Conservation (phyloP, 805 yeast genomes). For the Candida silvicultrix region DNA sequence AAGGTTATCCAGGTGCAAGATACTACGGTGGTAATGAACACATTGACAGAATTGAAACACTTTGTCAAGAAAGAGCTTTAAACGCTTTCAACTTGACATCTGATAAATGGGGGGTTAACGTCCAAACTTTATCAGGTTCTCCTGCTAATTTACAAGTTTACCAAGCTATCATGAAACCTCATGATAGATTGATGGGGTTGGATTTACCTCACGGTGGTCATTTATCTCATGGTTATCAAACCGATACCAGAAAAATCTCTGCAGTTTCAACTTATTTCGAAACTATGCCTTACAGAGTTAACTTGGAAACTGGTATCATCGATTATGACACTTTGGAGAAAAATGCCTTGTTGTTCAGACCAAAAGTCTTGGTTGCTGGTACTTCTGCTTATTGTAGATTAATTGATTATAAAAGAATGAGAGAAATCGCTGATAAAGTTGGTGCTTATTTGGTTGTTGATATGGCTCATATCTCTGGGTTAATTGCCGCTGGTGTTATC, state of each 20-base stretch:
- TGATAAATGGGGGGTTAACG: slow-evolving; percentile 95
- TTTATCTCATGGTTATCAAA: slow-evolving; percentile 96
- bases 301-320: slow-evolving; percentile 86
- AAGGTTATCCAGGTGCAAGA: slow-evolving; percentile 98
- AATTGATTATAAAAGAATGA: slow-evolving; percentile 95
- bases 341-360: slow-evolving; percentile 88
- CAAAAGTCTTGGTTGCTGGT: slow-evolving; percentile 95
- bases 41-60: slow-evolving; percentile 86
- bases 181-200: slow-evolving; percentile 96
- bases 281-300: slow-evolving; percentile 97
- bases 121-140: slow-evolving; percentile 93
- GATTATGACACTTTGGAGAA: slow-evolving; percentile 94
- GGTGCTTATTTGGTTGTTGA: slow-evolving; percentile 95
- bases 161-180: slow-evolving; percentile 91
- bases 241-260: slow-evolving; percentile 87
- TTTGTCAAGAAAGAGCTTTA: slow-evolving; percentile 93
- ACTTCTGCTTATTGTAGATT: slow-evolving; percentile 97
- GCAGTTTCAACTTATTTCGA: slow-evolving; percentile 95
- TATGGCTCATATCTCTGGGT: slow-evolving; percentile 98
- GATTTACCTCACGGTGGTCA: slow-evolving; percentile 99
- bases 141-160: slow-evolving; percentile 97
- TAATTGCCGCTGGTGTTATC: slow-evolving; percentile 91
- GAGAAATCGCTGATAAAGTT: slow-evolving; percentile 92
- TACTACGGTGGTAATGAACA: slow-evolving; percentile 98
- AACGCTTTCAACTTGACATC: slow-evolving; percentile 78